phyloP scores from a whole-genome alignment of 2,329 filamentous ascomycete genomes.

The Cladosporium sp. region DNA sequence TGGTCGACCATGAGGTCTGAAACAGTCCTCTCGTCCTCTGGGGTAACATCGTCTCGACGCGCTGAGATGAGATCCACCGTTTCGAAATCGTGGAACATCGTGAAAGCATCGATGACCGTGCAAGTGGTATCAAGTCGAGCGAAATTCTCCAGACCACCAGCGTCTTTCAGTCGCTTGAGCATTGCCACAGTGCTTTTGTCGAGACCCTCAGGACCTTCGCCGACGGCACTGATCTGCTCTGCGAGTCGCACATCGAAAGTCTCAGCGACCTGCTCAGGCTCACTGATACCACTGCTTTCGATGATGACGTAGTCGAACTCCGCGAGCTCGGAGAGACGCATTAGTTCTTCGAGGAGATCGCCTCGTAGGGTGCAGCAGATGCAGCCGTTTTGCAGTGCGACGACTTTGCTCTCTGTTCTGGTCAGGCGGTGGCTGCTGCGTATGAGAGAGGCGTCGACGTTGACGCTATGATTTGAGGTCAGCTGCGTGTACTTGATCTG shows the following conservation, averaged over 20 bases:
- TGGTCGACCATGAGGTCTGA: constrained; percentile 76
- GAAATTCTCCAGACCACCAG: constrained; percentile 66
- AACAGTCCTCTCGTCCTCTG: constrained; percentile 70
- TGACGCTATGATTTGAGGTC: constrained; percentile 24
- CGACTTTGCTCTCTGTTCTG: constrained; percentile 37
- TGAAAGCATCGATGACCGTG: constrained; percentile 72
- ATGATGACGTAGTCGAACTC: constrained; percentile 71
- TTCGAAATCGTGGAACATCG: constrained; percentile 70
- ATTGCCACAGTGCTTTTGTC: constrained; percentile 28
- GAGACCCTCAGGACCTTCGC: constrained; percentile 28
- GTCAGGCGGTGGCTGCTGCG: constrained; percentile 33
- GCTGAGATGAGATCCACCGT: constrained; percentile 67
- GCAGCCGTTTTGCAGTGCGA: constrained; percentile 53
- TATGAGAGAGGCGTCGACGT: constrained; percentile 36
- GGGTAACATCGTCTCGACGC: constrained; percentile 60
- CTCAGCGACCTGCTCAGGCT: constrained; percentile 72
- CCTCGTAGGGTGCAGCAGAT: constrained; percentile 75
- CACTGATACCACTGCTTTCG: constrained; percentile 71
- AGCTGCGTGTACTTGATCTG: not conserved
- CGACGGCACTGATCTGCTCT: constrained; percentile 35
- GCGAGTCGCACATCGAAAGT: constrained; percentile 64
- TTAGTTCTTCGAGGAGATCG: constrained; percentile 69
- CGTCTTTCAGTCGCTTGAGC: constrained; percentile 38
- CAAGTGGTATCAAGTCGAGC: constrained; percentile 70
- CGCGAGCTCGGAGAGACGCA: constrained; percentile 61